Evolutionary conservation across 73 alveolate genomes (phyloP).

Genomic region (Uronychia binucleata): DNA sequence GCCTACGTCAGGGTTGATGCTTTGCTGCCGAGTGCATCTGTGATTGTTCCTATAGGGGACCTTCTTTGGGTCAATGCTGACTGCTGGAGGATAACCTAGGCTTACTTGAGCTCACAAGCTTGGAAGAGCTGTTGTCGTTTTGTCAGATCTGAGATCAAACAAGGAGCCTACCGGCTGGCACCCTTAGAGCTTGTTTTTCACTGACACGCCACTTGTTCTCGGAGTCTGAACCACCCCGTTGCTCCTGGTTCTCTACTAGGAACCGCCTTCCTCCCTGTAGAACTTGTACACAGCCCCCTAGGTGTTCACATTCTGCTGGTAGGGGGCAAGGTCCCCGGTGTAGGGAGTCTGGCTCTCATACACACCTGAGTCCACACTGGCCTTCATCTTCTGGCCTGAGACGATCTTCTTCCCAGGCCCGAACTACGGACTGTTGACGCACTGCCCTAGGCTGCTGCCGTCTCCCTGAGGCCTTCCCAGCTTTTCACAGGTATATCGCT

Average conservation of each 20-base stretch:
- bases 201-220: not conserved
- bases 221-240: not conserved
- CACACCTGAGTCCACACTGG: not conserved
- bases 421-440: not conserved
- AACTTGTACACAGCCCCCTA: not conserved
- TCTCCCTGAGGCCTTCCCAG: not conserved
- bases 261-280: not conserved
- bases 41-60: not conserved
- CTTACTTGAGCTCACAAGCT: not conserved
- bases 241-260: not conserved
- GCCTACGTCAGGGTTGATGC: not conserved
- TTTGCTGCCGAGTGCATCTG: not conserved
- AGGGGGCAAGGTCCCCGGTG: too few species aligned
- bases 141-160: not conserved
- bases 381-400: not conserved
- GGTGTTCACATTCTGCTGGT: too few species aligned
- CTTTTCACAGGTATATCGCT: not conserved
- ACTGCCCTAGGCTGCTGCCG: not conserved
- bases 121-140: not conserved
- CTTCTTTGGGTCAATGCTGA: not conserved
- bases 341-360: not conserved
- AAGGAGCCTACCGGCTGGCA: not conserved
- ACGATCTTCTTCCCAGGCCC: not conserved
- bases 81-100: not conserved
- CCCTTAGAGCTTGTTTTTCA: not conserved